Evolutionary conservation across 169 alveolate species (phyloP), one percentile per base, ranked within the genome.

Genomic region (Plasmodium coatneyi): DNA sequence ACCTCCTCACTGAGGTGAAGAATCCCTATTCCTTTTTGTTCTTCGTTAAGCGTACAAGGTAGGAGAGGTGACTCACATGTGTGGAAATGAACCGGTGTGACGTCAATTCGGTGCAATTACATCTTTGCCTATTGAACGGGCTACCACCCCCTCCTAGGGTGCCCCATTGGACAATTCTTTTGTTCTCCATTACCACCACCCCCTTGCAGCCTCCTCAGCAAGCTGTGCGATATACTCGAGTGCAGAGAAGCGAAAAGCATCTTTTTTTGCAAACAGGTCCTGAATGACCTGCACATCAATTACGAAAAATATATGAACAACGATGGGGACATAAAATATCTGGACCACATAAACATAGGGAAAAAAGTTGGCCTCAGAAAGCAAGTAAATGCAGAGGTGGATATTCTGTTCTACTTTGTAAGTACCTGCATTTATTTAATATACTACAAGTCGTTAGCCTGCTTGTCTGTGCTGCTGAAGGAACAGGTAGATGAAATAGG

Each of bases 321-420:
- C 79, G 93, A 84, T 52, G 93, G 93, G 71, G 93, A 84, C 41
- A 46, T 46, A 28, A 84, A 82, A 74, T 84, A 84, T 34, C 66
- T 84, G 66, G 93, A 84, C 22, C 79, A 84, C 52, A 84, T 84
- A 72, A 84, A 84, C 66, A 84, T 84, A 7, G 80, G 80, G 54
- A 71, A 54, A 39, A 84, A 74, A 52, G 49, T 84, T 49, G 14
- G 66, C 10, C 52, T 84, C 32, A 22, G 79, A 19, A 74, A 84
- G 32, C 52, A 30, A 19, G 71, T 84, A 54, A 74, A 84, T 16
- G 4, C 34, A 52, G 80, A 84, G 60, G 81, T 84, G 79, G 46
- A 74, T 74, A 34, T 74, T 74, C 39, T 84, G 41, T 74, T 52
- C 19, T 84, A 84, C 66, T 84, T 72, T 49, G 66, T 84, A 72